Evolutionary conservation across 495 filamentous ascomycete species (phyloP).

Genomic region (Neurospora hispaniola): DNA sequence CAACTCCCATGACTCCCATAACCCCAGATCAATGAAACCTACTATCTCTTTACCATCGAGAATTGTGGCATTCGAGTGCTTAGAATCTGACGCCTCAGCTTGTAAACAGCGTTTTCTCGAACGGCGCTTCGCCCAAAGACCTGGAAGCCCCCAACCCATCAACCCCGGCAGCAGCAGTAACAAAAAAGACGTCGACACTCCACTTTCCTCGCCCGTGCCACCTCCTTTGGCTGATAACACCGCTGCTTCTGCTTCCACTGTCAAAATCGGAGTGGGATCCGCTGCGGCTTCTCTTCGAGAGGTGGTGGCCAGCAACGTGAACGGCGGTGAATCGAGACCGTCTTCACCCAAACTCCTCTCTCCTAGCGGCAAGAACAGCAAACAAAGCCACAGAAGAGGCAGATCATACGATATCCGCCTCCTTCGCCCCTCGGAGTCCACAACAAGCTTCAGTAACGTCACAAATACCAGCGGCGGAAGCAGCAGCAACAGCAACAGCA

Average conservation of each 20-base stretch:
- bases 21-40: background rate
- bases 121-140: background rate
- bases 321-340: background rate
- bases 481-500: background rate
- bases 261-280: background rate
- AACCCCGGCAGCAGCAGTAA: background rate
- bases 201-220: background rate
- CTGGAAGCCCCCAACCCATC: background rate
- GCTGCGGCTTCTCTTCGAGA: background rate
- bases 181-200: background rate
- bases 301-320: background rate
- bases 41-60: background rate
- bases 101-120: background rate
- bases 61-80: background rate
- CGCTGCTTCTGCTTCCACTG: background rate
- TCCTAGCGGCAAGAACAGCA: background rate
- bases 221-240: background rate
- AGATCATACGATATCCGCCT: background rate
- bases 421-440: background rate
- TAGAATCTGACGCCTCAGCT: background rate
- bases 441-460: background rate
- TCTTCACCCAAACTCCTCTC: background rate
- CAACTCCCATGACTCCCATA: constrained; percentile 6
- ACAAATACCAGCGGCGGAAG: background rate
- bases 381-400: background rate